Evolutionary conservation across 495 filamentous ascomycete genomes (phyloP), one percentile per base, ranked within the genome.

Genomic region (Venustampulla echinocandica): DNA sequence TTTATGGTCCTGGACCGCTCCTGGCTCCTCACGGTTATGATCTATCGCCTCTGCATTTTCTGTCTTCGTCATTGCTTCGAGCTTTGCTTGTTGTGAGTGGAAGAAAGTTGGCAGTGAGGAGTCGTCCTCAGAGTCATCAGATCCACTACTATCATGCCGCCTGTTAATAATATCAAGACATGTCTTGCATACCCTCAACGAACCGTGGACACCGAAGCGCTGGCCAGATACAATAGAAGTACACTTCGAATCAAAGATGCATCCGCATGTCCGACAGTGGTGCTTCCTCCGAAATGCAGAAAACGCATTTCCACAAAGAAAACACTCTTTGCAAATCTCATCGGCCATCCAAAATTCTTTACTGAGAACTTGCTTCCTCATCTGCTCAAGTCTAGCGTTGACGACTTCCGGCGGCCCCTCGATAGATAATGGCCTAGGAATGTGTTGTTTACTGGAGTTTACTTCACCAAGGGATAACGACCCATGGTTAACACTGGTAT

Each of bases 261-360:
- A 93, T 23, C 93, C 93, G 61, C 93, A 81, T 40, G 80, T 85
- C 57, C 93, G 79, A 60, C 93, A 99, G 59, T 99, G 93, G 64
- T 99, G 93, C 59, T 97, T 97, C 46, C 93, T 78, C 45, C 93
- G 77, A 59, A 95, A 97, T 17, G 93, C 93, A 2, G 87, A 84
- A 56, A 99, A 97, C 15, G 85, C 74, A 51, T 87, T 82, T 34
- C 81, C 83, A 57, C 93, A 99, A 36, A 85, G 74, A 58, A 97
- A 99, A 60, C 93, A 99, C 54, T 96, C 90, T 64, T 90, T 97
- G 36, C 89, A 90, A 59, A 93, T 95, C 58, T 97, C 93, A 65
- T 99, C 93, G 36, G 85, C 84, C 93, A 99, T 99, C 93, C 93
- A 99, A 59, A 93, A 97, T 44, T 95, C 87, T 61, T 85, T 90